Conservation (phyloP, 768 basidiomycete species). For the Psilocybe azurescens region DNA sequence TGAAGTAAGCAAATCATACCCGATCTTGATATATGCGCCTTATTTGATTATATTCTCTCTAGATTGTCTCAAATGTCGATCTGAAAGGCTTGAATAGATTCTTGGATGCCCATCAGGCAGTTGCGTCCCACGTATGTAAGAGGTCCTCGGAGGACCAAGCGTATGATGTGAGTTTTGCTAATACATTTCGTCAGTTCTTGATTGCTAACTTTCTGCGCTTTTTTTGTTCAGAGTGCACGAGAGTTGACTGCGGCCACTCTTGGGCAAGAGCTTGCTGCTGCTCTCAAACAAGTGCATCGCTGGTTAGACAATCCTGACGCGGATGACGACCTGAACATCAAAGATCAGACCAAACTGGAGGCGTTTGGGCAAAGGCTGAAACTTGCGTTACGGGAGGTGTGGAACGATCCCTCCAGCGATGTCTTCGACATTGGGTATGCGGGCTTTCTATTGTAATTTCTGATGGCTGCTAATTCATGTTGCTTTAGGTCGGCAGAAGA, state of each 20-base stretch:
- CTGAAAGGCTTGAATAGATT: constrained; percentile 60
- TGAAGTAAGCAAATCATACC: constrained; percentile 54
- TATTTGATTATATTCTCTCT: background rate
- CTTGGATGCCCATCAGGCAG: constrained; percentile 64
- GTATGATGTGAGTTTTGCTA: constrained; percentile 63
- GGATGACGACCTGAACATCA: constrained; percentile 50
- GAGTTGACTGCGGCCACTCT: constrained; percentile 82
- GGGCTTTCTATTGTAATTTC: background rate
- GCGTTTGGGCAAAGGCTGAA: constrained; percentile 64
- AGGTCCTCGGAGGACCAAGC: constrained; percentile 81
- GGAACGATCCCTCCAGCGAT: constrained; percentile 71
- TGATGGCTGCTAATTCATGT: constrained; percentile 5
- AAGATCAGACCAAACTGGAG: constrained; percentile 44
- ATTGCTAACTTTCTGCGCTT: constrained; percentile 4
- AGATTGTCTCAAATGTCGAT: constrained; percentile 62
- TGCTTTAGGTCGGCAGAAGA: constrained; percentile 71
- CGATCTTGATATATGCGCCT: background rate
- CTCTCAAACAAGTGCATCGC: constrained; percentile 61
- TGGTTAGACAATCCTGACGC: constrained; percentile 52
- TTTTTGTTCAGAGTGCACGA: constrained; percentile 69
- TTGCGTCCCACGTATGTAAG: constrained; percentile 71
- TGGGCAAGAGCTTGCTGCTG: constrained; percentile 82
- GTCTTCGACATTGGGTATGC: constrained; percentile 85
- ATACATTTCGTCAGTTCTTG: background rate
- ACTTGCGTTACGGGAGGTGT: constrained; percentile 68